phyloP scores from a whole-genome alignment of 768 basidiomycete species.

The Suillus plorans region DNA sequence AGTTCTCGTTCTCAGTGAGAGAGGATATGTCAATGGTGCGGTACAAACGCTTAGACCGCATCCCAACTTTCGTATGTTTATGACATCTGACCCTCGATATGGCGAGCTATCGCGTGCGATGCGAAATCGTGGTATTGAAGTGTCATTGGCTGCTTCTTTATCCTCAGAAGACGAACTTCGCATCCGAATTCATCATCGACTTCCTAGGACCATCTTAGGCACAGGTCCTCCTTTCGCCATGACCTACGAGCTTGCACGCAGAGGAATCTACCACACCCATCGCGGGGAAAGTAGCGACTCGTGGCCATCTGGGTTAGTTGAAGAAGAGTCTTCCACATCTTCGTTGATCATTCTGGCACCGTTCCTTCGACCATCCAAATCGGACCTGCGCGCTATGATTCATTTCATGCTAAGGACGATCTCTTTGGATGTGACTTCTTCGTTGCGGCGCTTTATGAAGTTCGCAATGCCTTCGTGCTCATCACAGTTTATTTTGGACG shows the following conservation, averaged over 20 bases:
- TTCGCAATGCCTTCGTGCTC: conserved; percentile 10
- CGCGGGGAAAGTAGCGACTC: not conserved
- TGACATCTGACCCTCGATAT: conserved; percentile 87
- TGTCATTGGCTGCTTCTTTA: conserved; percentile 47
- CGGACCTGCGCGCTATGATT: conserved; percentile 21
- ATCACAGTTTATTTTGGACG: conserved; percentile 20
- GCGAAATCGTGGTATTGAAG: conserved; percentile 95
- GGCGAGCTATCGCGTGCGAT: conserved; percentile 97
- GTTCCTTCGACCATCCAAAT: conserved; percentile 21
- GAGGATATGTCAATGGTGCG: conserved; percentile 76
- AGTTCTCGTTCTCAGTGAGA: conserved; percentile 80
- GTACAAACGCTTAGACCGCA: conserved; percentile 81
- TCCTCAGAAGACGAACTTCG: conserved; percentile 47
- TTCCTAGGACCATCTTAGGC: conserved; percentile 34
- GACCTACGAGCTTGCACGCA: conserved; percentile 24
- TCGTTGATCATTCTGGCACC: conserved; percentile 41
- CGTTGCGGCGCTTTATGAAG: conserved; percentile 25
- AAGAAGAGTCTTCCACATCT: conserved; percentile 50
- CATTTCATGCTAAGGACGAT: conserved; percentile 27
- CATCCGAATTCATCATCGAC: conserved; percentile 46
- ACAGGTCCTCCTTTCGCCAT: conserved; percentile 10
- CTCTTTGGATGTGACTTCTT: conserved; percentile 11
- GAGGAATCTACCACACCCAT: conserved; percentile 18
- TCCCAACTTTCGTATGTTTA: conserved; percentile 87
- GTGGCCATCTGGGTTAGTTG: conserved; percentile 40